Evolutionary conservation across 148 eudicot species (phyloP).

Genomic region (Persicaria tinctoria): DNA sequence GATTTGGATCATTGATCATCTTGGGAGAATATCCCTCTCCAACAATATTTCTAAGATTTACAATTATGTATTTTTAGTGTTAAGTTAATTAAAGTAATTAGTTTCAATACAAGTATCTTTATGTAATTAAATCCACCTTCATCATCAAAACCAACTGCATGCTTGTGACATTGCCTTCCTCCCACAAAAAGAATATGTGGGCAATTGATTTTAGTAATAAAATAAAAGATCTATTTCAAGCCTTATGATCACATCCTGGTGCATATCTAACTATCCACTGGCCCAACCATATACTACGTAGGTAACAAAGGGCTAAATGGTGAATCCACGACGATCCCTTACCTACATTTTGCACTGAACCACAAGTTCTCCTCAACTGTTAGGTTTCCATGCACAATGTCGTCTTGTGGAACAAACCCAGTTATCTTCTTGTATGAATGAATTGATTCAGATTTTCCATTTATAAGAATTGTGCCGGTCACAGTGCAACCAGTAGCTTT

Average conservation of each 20-base stretch:
- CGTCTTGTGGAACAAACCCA: slow-evolving; percentile 76
- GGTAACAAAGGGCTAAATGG: neutral
- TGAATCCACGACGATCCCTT: slow-evolving; percentile 2
- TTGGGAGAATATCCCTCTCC: neutral
- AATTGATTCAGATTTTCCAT: slow-evolving; percentile 58
- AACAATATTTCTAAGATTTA: neutral
- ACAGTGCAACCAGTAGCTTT: slow-evolving; percentile 55
- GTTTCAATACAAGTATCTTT: neutral
- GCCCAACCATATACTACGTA: neutral
- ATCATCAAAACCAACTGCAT: neutral
- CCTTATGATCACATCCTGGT: neutral
- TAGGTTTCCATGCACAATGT: slow-evolving; percentile 63
- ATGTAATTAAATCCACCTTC: neutral
- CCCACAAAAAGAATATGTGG: neutral
- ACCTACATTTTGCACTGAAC: slow-evolving; percentile 81
- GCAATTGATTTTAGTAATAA: neutral
- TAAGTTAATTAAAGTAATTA: neutral
- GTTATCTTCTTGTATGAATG: slow-evolving; percentile 55
- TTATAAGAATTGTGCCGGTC: slow-evolving; percentile 47
- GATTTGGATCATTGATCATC: neutral
- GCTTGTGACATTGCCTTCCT: neutral
- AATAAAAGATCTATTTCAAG: neutral
- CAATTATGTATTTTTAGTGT: neutral
- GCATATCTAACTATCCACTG: neutral
- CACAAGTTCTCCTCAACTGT: slow-evolving; percentile 74